These are phyloP conservation scores for Vitis amurensis DNA, from an alignment of 164 flowering plant species.

Conservation along the genomic window DNA sequence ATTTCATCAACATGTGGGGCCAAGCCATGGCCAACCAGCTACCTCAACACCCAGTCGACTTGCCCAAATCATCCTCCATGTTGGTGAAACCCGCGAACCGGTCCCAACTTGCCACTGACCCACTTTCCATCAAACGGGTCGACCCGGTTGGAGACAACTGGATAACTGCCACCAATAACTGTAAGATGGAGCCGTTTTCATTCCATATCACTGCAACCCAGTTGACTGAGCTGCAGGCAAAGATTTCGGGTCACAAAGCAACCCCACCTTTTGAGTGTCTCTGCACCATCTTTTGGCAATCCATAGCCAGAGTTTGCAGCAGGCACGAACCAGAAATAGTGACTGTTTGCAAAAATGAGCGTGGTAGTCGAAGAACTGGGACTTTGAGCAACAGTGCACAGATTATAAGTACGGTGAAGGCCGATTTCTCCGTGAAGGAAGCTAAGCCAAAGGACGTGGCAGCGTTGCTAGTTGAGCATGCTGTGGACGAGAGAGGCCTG, in stretches of 20 bases:
- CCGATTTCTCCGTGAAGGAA: constrained; percentile 20
- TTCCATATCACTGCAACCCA: constrained; percentile 29
- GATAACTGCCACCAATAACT: constrained; percentile 23
- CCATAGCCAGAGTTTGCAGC: constrained; percentile 31
- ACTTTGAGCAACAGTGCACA: constrained; percentile 29
- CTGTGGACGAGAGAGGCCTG: constrained; percentile 20
- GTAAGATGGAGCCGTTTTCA: constrained; percentile 39
- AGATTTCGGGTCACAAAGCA: constrained; percentile 4
- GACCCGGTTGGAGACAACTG: constrained; percentile 68
- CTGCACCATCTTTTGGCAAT: constrained; percentile 49
- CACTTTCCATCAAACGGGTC: constrained; percentile 41
- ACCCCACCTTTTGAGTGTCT: constrained; percentile 39
- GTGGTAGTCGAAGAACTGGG: not conserved
- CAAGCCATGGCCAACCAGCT: constrained; percentile 5
- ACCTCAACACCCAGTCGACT: constrained; percentile 5
- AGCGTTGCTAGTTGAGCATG: constrained; percentile 15
- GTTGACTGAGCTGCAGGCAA: constrained; percentile 26
- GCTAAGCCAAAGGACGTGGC: constrained; percentile 31
- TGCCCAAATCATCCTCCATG: constrained; percentile 1
- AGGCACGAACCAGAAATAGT: constrained; percentile 28
- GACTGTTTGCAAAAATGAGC: constrained; percentile 32
- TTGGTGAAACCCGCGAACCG: constrained; percentile 1
- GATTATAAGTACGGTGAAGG: constrained; percentile 22
- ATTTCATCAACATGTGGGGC: constrained; percentile 28
- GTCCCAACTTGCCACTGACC: constrained; percentile 8